Base-by-base conservation (phyloP, 2,329 filamentous ascomycete species). In the Neonectria neomacrospora region DNA sequence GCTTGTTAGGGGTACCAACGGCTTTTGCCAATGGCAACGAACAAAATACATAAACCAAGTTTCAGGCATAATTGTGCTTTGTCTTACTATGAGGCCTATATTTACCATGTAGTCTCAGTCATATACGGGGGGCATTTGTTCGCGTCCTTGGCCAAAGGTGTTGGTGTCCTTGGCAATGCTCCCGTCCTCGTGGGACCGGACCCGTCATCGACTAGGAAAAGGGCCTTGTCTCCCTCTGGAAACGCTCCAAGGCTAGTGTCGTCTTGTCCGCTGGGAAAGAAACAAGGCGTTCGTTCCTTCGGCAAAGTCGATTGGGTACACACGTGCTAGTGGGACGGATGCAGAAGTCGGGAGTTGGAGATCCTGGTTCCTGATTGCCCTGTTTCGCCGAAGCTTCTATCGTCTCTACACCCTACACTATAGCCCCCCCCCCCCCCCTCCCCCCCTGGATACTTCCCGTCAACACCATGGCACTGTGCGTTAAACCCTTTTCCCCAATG, bases 401-500 rank as follows among this genome's bases (percentile, higher is more conserved):
- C 39, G 26, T 62, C 41, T 54, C 37, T 52, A 41, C 37, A 41
- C 37, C 44, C 18, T 32, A 54, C 32, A 9, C 8, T 7, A 32
- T 39, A 37, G 41, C 30, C 39, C 56, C 56, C 26, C 30, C 56
- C 56, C 56, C 26, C 42, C 30, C 39, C 56, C 56, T 18, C 30
- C 56, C 56, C 56, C 26, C 42, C 56, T 14, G 42, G 20, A 47
- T 42, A 16, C 48, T 54, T 41, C 28, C 30, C 41, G 30, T 42
- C 41, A 47, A 37, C 48, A 59, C 47, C 48, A 62, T 42, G 20
- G 23, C 39, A 62, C 41, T 62, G 28, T 44, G 26, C 41, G 23
- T 58, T 44, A 50, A 56, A 58, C 48, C 54, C 26, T 41, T 54
- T 58, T 51, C 48, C 20, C 64, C 56, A 65, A 67, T 67, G 61